A percentile compares a stretch with the other conserved stretches of the same genome.
Conservation (phyloP, 352 stramenopile species). For the Phytopythium oedochilum region DNA sequence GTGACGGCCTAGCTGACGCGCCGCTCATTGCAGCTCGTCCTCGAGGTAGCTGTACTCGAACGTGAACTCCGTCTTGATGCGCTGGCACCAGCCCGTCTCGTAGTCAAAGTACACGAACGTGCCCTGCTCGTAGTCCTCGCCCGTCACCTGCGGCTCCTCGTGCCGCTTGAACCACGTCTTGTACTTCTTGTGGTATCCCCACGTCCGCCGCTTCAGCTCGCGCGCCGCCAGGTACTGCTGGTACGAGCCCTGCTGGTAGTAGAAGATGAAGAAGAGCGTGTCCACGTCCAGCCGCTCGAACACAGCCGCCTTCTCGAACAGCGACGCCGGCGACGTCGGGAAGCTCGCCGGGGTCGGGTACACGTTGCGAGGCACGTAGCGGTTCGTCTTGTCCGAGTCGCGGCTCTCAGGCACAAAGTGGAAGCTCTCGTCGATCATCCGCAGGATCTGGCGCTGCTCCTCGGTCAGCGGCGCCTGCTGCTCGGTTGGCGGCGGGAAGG, state of each 20-base stretch:
- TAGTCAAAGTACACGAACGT: constrained; percentile 99
- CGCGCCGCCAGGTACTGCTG: constrained; percentile 98
- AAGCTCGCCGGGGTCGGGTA: constrained; percentile 92
- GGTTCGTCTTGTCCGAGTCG: constrained; percentile 89
- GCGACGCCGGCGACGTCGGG: constrained; percentile 79
- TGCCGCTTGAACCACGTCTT: constrained; percentile 99
- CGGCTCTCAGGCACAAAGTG: constrained; percentile 86
- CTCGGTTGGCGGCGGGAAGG: constrained; percentile 17
- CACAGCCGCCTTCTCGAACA: constrained; percentile 93
- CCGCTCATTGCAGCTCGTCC: constrained; percentile 73
- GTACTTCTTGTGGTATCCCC: constrained; percentile 99
- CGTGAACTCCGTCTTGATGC: constrained; percentile 99
- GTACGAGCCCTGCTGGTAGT: constrained; percentile 98
- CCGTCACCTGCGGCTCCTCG: constrained; percentile 94
- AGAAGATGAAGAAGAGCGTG: constrained; percentile 99
- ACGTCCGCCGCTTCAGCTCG: constrained; percentile 98
- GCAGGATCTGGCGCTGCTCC: constrained; percentile 75
- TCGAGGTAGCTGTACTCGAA: constrained; percentile 99
- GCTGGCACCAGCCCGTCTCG: constrained; percentile 97
- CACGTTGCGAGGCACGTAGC: constrained; percentile 94
- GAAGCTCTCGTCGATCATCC: constrained; percentile 88
- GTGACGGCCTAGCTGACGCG: background rate
- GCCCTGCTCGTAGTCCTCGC: constrained; percentile 98
- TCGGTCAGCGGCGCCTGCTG: constrained; percentile 59
- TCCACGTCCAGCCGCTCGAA: constrained; percentile 98